A percentile compares a stretch with the other conserved stretches of the same genome.
phyloP scores from a whole-genome alignment of 2,329 filamentous ascomycete genomes.

The Apiospora rasikravindrae region DNA sequence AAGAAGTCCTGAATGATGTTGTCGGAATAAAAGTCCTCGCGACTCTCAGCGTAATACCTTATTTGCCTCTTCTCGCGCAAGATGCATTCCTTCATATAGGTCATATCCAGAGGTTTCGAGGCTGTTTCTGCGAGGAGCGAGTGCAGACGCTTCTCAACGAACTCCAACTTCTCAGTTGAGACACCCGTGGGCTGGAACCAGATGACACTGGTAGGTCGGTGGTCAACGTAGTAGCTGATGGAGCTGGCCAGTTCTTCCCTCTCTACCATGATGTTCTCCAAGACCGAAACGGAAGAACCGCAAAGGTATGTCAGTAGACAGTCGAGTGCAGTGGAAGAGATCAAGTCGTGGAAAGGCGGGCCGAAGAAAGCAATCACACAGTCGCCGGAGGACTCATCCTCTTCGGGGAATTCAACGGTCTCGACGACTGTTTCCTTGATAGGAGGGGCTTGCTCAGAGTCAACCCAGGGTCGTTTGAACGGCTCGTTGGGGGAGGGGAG shows the following conservation, averaged over 20 bases:
- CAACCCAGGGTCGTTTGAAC: slow-evolving; percentile 89
- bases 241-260: slow-evolving; percentile 90
- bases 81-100: slow-evolving; percentile 88
- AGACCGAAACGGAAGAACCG: slow-evolving; percentile 88
- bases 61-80: slow-evolving; percentile 79
- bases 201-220: slow-evolving; percentile 80
- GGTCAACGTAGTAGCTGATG: slow-evolving; percentile 79
- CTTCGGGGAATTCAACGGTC: slow-evolving; percentile 90
- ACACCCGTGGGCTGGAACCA: slow-evolving; percentile 88
- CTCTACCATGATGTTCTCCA: slow-evolving; percentile 93
- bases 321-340: slow-evolving; percentile 74
- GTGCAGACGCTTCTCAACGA: slow-evolving; percentile 85
- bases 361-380: slow-evolving; percentile 87
- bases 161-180: slow-evolving; percentile 80
- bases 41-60: slow-evolving; percentile 83
- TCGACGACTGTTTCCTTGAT: slow-evolving; percentile 76
- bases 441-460: slow-evolving; percentile 78
- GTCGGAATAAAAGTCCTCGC: slow-evolving; percentile 79
- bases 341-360: slow-evolving; percentile 75
- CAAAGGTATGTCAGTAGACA: slow-evolving; percentile 86
- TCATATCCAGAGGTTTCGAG: slow-evolving; percentile 82
- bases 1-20: slow-evolving; percentile 92
- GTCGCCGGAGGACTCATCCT: slow-evolving; percentile 92
- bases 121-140: slow-evolving; percentile 83
- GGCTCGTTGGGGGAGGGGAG: slow-evolving; percentile 76